phyloP scores from a whole-genome alignment of 148 eudicot species.

The Nepenthes gracilis region DNA sequence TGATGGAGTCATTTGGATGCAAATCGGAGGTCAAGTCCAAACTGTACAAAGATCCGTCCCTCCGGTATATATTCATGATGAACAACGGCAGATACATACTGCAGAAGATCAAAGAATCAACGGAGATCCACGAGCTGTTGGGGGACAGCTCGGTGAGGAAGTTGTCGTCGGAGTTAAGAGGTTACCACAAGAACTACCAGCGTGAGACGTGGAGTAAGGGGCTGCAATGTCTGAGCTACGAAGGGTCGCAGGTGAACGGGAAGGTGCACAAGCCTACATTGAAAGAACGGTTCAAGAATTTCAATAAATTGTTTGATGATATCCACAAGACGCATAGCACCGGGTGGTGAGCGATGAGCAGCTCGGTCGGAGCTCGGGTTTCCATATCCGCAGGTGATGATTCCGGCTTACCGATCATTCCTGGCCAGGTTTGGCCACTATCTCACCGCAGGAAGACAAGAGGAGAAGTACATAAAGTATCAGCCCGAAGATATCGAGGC shows the following conservation, averaged over 20 bases:
- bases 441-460: conserved; percentile 75
- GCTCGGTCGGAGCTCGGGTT: conserved; percentile 91
- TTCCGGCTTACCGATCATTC: conserved; percentile 75
- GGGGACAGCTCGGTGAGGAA: conserved; percentile 28
- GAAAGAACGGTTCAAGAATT: conserved; percentile 76
- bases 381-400: conserved; percentile 80
- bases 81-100: conserved; percentile 35
- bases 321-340: conserved; percentile 58
- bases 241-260: conserved; percentile 59
- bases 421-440: conserved; percentile 53
- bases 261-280: conserved; percentile 60
- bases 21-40: too few relatives aligned
- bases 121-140: conserved; percentile 23
- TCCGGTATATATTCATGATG: too few relatives aligned
- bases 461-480: conserved; percentile 75
- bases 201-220: conserved; percentile 64
- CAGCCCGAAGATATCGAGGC: conserved; percentile 89
- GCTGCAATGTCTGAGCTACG: conserved; percentile 40
- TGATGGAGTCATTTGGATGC: too few relatives aligned
- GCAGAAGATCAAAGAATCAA: conserved; percentile 21
- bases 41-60: too few relatives aligned
- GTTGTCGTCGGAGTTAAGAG: conserved; percentile 22
- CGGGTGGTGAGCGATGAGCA: conserved; percentile 87
- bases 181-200: conserved; percentile 26
- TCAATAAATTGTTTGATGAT: conserved; percentile 70